A percentile compares a stretch with the other conserved stretches of the same genome.
phyloP scores from a whole-genome alignment of 768 basidiomycete species.

The Tricholoma furcatifolium region DNA sequence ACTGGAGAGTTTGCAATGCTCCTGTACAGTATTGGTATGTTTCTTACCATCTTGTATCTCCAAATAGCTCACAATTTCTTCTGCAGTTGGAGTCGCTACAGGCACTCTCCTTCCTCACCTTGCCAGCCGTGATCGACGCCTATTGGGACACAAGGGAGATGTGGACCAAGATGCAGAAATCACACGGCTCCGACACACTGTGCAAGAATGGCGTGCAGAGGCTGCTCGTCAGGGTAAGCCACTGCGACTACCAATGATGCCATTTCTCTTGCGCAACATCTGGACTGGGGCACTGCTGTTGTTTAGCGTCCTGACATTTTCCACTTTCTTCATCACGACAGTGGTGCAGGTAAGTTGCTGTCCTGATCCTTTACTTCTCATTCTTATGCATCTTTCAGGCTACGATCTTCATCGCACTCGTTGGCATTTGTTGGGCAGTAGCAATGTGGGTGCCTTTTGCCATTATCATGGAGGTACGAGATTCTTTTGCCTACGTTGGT shows the following conservation, averaged over 20 bases:
- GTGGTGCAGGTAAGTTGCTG: slow-evolving; percentile 56
- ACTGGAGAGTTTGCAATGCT: slow-evolving; percentile 88
- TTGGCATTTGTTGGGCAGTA: slow-evolving; percentile 95
- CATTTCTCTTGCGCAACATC: slow-evolving; percentile 89
- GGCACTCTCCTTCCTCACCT: slow-evolving; percentile 82
- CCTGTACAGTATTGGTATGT: slow-evolving; percentile 82
- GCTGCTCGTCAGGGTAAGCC: slow-evolving; percentile 74
- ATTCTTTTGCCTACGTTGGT: not conserved
- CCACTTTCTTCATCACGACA: slow-evolving; percentile 84
- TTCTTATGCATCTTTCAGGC: slow-evolving; percentile 45
- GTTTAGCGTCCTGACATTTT: slow-evolving; percentile 76
- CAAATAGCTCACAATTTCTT: not conserved
- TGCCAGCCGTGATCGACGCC: slow-evolving; percentile 74
- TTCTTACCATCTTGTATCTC: not conserved
- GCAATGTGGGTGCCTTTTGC: slow-evolving; percentile 98
- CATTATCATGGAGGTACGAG: slow-evolving; percentile 90
- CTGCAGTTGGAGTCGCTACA: slow-evolving; percentile 77
- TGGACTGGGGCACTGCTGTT: slow-evolving; percentile 88
- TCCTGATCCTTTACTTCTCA: not conserved
- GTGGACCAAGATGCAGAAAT: slow-evolving; percentile 77
- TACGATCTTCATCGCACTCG: slow-evolving; percentile 75
- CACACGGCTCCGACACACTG: slow-evolving; percentile 63
- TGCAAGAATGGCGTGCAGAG: slow-evolving; percentile 83
- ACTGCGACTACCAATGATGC: slow-evolving; percentile 81
- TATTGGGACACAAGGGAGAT: slow-evolving; percentile 70